phyloP scores from a whole-genome alignment of 495 filamentous ascomycete genomes.

The Hypoxylon subgilvum region DNA sequence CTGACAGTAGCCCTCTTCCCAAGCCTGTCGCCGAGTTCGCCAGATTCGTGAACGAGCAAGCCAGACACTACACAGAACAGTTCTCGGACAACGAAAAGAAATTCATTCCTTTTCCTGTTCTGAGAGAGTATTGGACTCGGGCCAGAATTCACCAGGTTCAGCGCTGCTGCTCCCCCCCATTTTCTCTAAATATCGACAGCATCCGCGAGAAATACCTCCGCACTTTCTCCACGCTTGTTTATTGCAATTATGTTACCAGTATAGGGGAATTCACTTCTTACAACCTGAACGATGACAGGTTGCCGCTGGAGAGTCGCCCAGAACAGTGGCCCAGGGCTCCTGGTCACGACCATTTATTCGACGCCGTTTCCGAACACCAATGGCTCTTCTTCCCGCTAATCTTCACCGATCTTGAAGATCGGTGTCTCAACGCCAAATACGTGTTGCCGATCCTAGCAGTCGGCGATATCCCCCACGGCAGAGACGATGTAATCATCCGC shows the following conservation, averaged over 20 bases:
- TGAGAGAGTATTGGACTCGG: slow-evolving; percentile 26
- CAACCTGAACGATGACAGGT: slow-evolving; percentile 19
- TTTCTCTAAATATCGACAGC: slow-evolving; percentile 7
- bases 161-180: slow-evolving; percentile 1
- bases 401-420: slow-evolving; percentile 28
- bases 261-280: slow-evolving; percentile 25
- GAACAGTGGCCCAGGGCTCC: not conserved
- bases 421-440: slow-evolving; percentile 19
- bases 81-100: slow-evolving; percentile 8
- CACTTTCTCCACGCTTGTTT: slow-evolving; percentile 36
- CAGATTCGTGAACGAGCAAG: slow-evolving; percentile 4
- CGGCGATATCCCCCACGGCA: slow-evolving; percentile 2
- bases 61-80: slow-evolving; percentile 1
- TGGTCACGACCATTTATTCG: slow-evolving; percentile 30
- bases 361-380: slow-evolving; percentile 40
- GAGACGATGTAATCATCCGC: slow-evolving; percentile 26
- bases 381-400: slow-evolving; percentile 46
- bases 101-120: slow-evolving; percentile 3
- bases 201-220: slow-evolving; percentile 28
- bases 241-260: slow-evolving; percentile 15
- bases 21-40: slow-evolving; percentile 19
- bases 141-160: slow-evolving; percentile 16
- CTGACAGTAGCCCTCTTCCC: not conserved
- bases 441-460: slow-evolving; percentile 43
- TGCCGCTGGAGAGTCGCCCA: slow-evolving; percentile 9